phyloP scores from a whole-genome alignment of 768 basidiomycete genomes.

The Obba rivulosa region DNA sequence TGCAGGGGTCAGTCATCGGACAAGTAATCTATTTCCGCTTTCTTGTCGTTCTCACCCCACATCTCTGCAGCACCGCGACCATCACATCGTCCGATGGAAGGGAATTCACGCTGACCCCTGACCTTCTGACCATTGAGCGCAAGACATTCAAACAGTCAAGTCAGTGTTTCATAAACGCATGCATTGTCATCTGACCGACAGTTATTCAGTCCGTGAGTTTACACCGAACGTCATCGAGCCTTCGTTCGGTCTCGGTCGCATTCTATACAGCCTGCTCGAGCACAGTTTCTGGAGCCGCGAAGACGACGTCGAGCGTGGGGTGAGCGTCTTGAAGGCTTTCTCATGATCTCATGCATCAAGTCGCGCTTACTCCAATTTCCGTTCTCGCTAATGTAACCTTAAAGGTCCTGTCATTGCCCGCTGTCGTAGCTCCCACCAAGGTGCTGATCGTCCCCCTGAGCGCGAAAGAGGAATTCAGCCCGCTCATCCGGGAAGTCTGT shows the following conservation, averaged over 20 bases:
- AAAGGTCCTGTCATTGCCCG: constrained; percentile 86
- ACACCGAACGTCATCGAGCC: constrained; percentile 98
- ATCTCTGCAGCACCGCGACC: constrained; percentile 40
- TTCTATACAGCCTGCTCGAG: constrained; percentile 89
- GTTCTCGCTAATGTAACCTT: constrained; percentile 8
- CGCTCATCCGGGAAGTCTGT: constrained; percentile 88
- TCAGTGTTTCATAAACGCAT: constrained; percentile 31
- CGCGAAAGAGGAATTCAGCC: constrained; percentile 76
- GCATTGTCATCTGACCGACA: constrained; percentile 22
- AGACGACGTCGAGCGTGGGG: constrained; percentile 85
- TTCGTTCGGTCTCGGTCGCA: constrained; percentile 95
- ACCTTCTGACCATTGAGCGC: constrained; percentile 70
- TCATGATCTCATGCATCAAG: constrained; percentile 12
- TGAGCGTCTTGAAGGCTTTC: constrained; percentile 33
- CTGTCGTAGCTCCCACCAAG: constrained; percentile 91
- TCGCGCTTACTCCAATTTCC: constrained; percentile 10
- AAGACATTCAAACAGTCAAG: constrained; percentile 87
- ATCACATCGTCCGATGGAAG: constrained; percentile 57
- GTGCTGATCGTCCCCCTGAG: constrained; percentile 94
- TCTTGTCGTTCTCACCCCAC: background rate
- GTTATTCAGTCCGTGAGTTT: constrained; percentile 76
- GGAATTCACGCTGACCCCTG: constrained; percentile 65
- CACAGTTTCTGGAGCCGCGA: constrained; percentile 96
- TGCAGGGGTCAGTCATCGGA: constrained; percentile 53
- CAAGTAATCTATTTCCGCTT: background rate